A percentile compares a stretch with the other conserved stretches of the same genome.
phyloP scores from a whole-genome alignment of 371 early-diverging fungal genomes.

The Mucor racemosus region DNA sequence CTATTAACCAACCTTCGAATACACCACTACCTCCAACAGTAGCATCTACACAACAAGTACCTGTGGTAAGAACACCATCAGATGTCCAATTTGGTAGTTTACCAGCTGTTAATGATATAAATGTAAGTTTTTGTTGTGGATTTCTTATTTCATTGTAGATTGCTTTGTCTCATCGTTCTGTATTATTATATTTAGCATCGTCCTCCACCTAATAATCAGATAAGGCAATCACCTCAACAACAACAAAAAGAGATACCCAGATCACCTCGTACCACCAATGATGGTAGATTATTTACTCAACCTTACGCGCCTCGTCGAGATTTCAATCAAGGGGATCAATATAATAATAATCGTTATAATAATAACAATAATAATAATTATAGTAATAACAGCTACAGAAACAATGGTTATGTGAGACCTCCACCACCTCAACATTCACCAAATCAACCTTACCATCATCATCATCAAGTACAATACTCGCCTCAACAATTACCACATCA shows the following conservation, averaged over 20 bases:
- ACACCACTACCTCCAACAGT: conserved; percentile 11
- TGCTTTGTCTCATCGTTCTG: not conserved
- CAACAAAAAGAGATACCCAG: conserved; percentile 32
- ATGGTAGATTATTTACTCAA: conserved; percentile 38
- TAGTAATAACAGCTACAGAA: not conserved
- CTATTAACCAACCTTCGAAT: conserved; percentile 40
- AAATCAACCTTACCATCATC: conserved; percentile 21
- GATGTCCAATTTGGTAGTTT: conserved; percentile 50
- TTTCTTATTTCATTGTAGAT: not conserved
- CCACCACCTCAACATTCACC: conserved; percentile 17
- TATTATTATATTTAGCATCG: conserved; percentile 11
- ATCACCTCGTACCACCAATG: conserved; percentile 32
- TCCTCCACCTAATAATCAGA: conserved; percentile 12
- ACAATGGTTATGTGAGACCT: conserved; percentile 11
- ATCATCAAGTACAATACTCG: conserved; percentile 24
- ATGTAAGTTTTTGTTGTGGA: conserved; percentile 8
- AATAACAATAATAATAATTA: conserved; percentile 21
- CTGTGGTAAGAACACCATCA: conserved; percentile 28
- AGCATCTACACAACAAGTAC: conserved; percentile 17
- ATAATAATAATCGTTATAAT: conserved; percentile 15
- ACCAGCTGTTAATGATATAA: conserved; percentile 36
- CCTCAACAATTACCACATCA: conserved; percentile 27
- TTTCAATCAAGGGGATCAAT: conserved; percentile 23
- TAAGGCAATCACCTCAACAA: conserved; percentile 11
- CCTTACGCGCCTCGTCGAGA: conserved; percentile 35